These are phyloP conservation scores for Yamagishiella unicocca DNA, from an alignment of 139 green algal species.

Conservation along the genomic window DNA sequence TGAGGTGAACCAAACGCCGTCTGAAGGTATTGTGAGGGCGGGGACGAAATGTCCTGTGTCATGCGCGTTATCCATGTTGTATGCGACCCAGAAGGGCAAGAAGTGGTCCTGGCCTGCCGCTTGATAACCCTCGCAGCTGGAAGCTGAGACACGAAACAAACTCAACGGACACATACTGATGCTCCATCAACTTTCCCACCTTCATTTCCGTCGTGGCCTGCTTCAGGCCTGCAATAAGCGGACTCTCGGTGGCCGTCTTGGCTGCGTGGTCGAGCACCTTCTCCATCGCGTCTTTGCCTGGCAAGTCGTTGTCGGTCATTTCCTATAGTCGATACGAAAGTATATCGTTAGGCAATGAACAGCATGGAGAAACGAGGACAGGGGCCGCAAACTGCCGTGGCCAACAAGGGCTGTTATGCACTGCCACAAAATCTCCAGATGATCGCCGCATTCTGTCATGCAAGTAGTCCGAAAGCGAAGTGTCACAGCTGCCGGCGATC, in stretches of 20 bases:
- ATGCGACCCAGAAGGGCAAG: background rate
- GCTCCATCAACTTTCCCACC: background rate
- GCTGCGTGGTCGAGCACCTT: background rate
- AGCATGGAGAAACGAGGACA: background rate
- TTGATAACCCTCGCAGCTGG: too few species aligned
- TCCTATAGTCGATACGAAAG: background rate
- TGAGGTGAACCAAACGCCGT: constrained; percentile 36
- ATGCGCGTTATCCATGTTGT: background rate
- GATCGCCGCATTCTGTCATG: background rate
- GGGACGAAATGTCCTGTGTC: background rate
- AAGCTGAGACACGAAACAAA: too few species aligned
- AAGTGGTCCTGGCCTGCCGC: too few species aligned
- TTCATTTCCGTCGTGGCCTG: constrained; percentile 26
- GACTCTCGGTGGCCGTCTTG: background rate
- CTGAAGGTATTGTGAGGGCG: background rate
- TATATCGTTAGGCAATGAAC: background rate
- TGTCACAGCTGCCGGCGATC: too few species aligned
- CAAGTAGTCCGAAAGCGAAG: background rate
- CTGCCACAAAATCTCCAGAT: background rate
- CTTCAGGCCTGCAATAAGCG: background rate
- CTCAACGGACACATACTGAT: background rate
- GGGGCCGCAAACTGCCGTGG: background rate
- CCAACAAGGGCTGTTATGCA: background rate
- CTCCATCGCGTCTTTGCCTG: background rate
- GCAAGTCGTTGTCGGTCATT: constrained; percentile 12